A percentile compares a stretch with the other conserved stretches of the same genome.
phyloP scores from a whole-genome alignment of 202 grass and related monocot genomes.

The Elaeis oleifera region DNA sequence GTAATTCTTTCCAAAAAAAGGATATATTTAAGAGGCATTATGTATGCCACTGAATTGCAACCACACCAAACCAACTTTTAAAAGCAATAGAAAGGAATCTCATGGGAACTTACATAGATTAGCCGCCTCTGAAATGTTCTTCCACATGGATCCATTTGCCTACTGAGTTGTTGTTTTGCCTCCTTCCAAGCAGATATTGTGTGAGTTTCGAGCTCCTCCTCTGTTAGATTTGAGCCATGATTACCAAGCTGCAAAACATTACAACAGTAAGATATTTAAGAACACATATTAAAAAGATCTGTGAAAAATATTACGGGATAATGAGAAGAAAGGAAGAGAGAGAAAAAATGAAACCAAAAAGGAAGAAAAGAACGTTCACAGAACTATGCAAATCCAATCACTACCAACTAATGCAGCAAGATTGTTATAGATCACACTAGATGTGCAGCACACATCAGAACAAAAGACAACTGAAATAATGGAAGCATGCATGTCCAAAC shows the following conservation, averaged over 20 bases:
- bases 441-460: no score
- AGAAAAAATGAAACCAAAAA: slow-evolving; percentile 14
- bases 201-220: slow-evolving; percentile 95
- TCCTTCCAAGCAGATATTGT: slow-evolving; percentile 99
- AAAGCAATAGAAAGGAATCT: not conserved
- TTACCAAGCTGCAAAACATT: slow-evolving; percentile 65
- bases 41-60: no score
- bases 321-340: slow-evolving; percentile 17
- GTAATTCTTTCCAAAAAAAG: no score
- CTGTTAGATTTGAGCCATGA: slow-evolving; percentile 83
- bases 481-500: no score
- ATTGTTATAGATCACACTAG: no score
- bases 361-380: not conserved
- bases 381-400: no score
- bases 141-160: slow-evolving; percentile 46
- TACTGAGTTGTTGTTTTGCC: slow-evolving; percentile 66
- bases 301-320: slow-evolving; percentile 8
- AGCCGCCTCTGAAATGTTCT: slow-evolving; percentile 49
- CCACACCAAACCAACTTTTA: no score
- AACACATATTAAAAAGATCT: not conserved
- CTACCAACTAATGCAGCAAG: no score
- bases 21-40: no score
- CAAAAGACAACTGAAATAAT: no score
- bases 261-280: not conserved
- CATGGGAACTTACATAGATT: slow-evolving; percentile 53